These are phyloP conservation scores for Podospora pseudopauciseta DNA, from an alignment of 495 filamentous ascomycete genomes.

Conservation along the genomic window DNA sequence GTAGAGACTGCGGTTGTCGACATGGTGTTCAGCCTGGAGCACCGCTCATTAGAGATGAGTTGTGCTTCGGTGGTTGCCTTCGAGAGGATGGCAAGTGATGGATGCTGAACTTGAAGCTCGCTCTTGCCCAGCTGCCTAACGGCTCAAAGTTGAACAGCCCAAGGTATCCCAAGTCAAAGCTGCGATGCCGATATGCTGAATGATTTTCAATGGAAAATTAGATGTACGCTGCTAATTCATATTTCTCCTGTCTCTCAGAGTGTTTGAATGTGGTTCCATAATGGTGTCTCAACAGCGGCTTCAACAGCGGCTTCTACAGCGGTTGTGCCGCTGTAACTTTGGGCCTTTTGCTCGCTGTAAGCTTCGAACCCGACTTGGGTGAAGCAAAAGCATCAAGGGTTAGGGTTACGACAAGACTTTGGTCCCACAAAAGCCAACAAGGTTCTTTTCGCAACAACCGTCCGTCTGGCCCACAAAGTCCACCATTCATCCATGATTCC, in stretches of 20 bases:
- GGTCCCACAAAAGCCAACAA: neutral
- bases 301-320: too few species aligned
- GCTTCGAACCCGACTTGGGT: too few species aligned
- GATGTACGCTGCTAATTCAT: too few species aligned
- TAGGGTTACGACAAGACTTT: neutral
- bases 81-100: neutral
- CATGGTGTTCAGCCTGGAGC: conserved; percentile 15
- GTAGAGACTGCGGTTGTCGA: conserved; percentile 16
- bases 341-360: too few species aligned
- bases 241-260: too few species aligned
- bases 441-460: neutral
- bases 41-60: neutral
- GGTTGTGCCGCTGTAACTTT: too few species aligned
- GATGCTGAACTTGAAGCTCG: neutral
- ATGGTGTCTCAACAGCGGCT: too few species aligned
- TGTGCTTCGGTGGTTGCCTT: neutral
- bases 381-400: too few species aligned
- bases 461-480: too few species aligned
- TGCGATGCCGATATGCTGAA: neutral
- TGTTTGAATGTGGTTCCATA: too few species aligned
- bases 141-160: neutral
- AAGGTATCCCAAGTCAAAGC: neutral
- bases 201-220: neutral
- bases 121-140: neutral
- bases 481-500: neutral